These are phyloP conservation scores for Verticillium alfalfae DNA, from an alignment of 2,329 filamentous ascomycete genomes.

Conservation along the genomic window DNA sequence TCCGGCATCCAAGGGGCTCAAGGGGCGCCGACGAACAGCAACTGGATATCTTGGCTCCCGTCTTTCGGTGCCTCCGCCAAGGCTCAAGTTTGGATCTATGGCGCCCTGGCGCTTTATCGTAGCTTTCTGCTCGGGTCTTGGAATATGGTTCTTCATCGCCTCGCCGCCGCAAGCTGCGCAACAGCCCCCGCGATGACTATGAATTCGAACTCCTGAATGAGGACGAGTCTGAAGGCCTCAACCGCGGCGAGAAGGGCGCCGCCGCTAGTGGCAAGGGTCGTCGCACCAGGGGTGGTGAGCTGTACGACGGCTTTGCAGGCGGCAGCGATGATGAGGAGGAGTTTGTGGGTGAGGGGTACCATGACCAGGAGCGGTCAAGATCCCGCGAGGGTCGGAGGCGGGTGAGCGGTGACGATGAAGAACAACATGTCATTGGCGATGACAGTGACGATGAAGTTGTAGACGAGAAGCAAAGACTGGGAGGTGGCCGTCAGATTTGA, in stretches of 20 bases:
- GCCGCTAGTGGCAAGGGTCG: slow-evolving; percentile 35
- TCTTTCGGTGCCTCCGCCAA: slow-evolving; percentile 83
- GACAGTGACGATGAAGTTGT: slow-evolving; percentile 35
- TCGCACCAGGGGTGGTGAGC: slow-evolving; percentile 69
- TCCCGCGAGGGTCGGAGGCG: slow-evolving; percentile 11
- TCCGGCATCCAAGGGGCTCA: slow-evolving; percentile 22
- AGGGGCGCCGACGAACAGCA: slow-evolving; percentile 43
- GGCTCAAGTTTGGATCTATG: slow-evolving; percentile 92
- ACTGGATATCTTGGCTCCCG: slow-evolving; percentile 81
- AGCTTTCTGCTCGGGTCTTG: slow-evolving; percentile 75
- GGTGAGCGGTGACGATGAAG: slow-evolving; percentile 25
- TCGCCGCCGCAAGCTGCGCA: slow-evolving; percentile 68
- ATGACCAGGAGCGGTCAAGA: slow-evolving; percentile 8
- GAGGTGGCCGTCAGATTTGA: neutral
- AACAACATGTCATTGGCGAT: slow-evolving; percentile 47
- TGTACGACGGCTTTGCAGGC: slow-evolving; percentile 96
- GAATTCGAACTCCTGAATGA: slow-evolving; percentile 92
- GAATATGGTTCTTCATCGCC: slow-evolving; percentile 79
- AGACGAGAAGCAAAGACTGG: slow-evolving; percentile 17
- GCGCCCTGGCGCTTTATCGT: slow-evolving; percentile 81
- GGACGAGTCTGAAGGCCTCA: slow-evolving; percentile 60
- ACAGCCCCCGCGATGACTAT: slow-evolving; percentile 74
- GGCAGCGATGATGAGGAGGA: slow-evolving; percentile 71
- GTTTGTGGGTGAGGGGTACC: slow-evolving; percentile 35
- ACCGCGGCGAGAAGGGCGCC: slow-evolving; percentile 36